Conservation (phyloP, 2,329 filamentous ascomycete genomes). For the Basipetospora chlamydospora region DNA sequence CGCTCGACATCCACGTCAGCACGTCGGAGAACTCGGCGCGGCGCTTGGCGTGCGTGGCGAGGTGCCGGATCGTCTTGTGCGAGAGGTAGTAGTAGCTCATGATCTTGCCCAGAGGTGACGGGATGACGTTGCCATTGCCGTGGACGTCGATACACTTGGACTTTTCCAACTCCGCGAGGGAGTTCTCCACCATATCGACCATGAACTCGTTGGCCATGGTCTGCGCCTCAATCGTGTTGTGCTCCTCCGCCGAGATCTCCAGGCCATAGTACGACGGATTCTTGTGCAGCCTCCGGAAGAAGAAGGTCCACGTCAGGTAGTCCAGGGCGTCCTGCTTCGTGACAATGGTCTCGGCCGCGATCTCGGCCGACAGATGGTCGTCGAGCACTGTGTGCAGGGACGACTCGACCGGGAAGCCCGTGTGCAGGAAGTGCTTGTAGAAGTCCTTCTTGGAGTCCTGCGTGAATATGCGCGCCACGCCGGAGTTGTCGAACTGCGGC, state of each 20-base stretch:
- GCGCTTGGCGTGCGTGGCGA: constrained; percentile 62
- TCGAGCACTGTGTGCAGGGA: constrained; percentile 92
- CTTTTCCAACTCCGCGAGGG: constrained; percentile 64
- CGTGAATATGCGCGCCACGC: constrained; percentile 93
- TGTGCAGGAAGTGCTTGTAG: constrained; percentile 98
- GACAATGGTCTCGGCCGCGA: constrained; percentile 80
- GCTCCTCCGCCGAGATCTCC: constrained; percentile 82
- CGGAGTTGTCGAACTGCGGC: constrained; percentile 90
- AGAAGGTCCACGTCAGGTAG: constrained; percentile 98
- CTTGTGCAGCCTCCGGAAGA: constrained; percentile 93
- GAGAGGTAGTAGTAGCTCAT: constrained; percentile 99
- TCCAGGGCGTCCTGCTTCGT: constrained; percentile 96
- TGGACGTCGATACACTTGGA: constrained; percentile 75
- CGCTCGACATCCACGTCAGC: constrained; percentile 81
- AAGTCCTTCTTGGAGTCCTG: constrained; percentile 97
- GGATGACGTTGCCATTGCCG: constrained; percentile 76
- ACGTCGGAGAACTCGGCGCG: constrained; percentile 67
- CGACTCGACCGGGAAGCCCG: constrained; percentile 93
- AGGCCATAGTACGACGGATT: constrained; percentile 97
- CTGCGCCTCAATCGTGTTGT: constrained; percentile 76
- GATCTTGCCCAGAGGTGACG: constrained; percentile 88
- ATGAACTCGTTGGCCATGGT: constrained; percentile 86
- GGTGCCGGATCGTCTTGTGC: constrained; percentile 81
- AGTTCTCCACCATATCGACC: constrained; percentile 80
- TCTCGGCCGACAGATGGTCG: constrained; percentile 90